Evolutionary conservation across 2,329 filamentous ascomycete genomes (phyloP).

Genomic region (Gyromitra esculenta): DNA sequence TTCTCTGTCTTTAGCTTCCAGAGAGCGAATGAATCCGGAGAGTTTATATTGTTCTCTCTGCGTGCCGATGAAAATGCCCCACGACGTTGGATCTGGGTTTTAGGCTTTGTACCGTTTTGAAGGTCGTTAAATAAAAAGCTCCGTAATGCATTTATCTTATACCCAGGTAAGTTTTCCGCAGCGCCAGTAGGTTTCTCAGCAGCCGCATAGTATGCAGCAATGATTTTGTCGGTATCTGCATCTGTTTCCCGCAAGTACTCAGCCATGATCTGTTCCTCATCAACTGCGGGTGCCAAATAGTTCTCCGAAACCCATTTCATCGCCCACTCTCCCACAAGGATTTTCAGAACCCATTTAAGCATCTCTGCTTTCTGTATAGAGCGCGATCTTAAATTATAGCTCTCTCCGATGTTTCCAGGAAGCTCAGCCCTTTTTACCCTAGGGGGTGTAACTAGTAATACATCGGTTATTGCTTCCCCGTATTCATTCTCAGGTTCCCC

Average conservation of each 20-base stretch:
- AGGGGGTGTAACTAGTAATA: neutral
- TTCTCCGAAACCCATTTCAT: neutral
- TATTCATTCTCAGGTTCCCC: neutral
- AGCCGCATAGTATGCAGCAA: conserved; percentile 20
- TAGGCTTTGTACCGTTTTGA: neutral
- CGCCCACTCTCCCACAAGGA: neutral
- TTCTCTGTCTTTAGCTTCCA: conserved; percentile 26
- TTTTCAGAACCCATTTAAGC: neutral
- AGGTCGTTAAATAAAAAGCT: conserved; percentile 1
- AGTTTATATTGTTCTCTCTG: neutral
- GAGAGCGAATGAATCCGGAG: conserved; percentile 13
- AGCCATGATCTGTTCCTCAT: conserved; percentile 17
- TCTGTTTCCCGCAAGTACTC: conserved; percentile 18
- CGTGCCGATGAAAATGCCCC: too few species aligned
- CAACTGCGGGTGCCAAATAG: neutral
- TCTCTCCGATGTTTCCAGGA: neutral
- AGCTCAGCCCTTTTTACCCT: neutral
- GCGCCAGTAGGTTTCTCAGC: neutral
- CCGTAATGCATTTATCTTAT: conserved; percentile 2
- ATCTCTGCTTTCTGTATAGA: neutral
- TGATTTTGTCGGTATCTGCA: conserved; percentile 3
- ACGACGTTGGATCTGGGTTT: neutral
- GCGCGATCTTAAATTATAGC: neutral
- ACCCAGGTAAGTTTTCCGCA: neutral
- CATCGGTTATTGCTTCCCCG: neutral